Base-by-base conservation (phyloP, 257 asterid species). In the Leptodermis oblonga region DNA sequence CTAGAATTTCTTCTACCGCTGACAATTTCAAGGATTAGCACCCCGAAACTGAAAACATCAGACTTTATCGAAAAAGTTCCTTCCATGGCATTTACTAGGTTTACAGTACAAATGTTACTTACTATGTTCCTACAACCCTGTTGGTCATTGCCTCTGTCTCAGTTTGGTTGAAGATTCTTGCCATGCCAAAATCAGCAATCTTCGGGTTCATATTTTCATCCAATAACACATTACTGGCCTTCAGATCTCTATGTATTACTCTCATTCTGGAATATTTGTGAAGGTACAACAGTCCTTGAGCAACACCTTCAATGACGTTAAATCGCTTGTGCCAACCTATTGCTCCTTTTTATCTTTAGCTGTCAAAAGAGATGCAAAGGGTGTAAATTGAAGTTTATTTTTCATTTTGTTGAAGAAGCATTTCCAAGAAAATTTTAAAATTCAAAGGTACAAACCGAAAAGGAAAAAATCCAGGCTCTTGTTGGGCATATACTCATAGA, bases 401-500 rank as follows among this genome's bases (percentile, higher is more conserved):
- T 9, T 48, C 22, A 17, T 25, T 22, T 12, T 30, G 20, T 22
- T 28, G 11, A 14, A 13, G 8, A 66, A 31, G 9, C 2, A 43
- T 34, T 7, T 33, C 25, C 14, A 45, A 3, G 10, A 11, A 49
- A 1, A 4, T n/a, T 25, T 20, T 4, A 31, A 65, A 31, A 41
- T 48, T 20, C 12, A 22, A 20, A 5, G 36, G 58, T 36, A 41
- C 48, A 23, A 11, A 52, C 72, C 62, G 45, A 71, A 45, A 20
- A 87, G 86, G 69, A 78, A 82, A 72, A 79, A 80, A 63, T 89
- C 95, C 2, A 89, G 82, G 73, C 96, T 86, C 55, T 80, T 87
- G 77, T 87, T 87, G 9, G 71, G 82, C 93, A 88, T 82, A 67
- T 78, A 88, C 34, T 88, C 89, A 33, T 85, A 88, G 30, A 86